A percentile compares a stretch with the other conserved stretches of the same genome.
Evolutionary conservation across 2,329 filamentous ascomycete species (phyloP).

Genomic region (Coniochaeta sp.): DNA sequence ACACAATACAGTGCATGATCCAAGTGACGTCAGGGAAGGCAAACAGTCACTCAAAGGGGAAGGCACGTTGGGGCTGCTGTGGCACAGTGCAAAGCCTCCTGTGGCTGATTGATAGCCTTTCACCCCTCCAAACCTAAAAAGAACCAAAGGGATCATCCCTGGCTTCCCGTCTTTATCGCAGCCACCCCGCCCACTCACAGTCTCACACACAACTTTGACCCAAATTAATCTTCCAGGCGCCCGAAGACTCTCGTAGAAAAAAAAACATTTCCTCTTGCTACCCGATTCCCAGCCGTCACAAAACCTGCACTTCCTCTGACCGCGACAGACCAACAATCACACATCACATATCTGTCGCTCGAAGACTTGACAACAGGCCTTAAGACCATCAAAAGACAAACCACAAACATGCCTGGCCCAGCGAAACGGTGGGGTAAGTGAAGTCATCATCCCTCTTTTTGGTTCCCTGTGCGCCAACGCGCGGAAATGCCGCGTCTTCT

Average conservation of each 20-base stretch:
- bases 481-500: neutral
- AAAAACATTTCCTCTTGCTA: slow-evolving; percentile 6
- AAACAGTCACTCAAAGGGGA: too few relatives aligned
- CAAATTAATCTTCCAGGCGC: slow-evolving; percentile 5
- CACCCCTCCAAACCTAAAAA: too few relatives aligned
- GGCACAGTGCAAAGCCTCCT: neutral
- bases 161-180: slow-evolving; percentile 5
- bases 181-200: neutral
- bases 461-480: neutral
- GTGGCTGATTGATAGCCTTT: neutral
- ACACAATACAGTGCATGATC: neutral
- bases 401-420: slow-evolving; percentile 22
- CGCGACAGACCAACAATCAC: neutral
- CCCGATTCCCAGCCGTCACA: slow-evolving; percentile 8
- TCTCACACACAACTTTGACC: neutral
- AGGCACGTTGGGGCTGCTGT: too few relatives aligned
- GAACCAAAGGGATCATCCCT: neutral
- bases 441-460: slow-evolving; percentile 8
- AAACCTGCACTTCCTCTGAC: neutral
- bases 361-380: neutral
- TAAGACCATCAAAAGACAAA: neutral
- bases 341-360: neutral
- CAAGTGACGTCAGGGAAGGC: neutral
- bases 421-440: slow-evolving; percentile 32
- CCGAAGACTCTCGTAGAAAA: slow-evolving; percentile 2